Conservation (phyloP, 2,329 filamentous ascomycete species). For the Leptographium flavum region DNA sequence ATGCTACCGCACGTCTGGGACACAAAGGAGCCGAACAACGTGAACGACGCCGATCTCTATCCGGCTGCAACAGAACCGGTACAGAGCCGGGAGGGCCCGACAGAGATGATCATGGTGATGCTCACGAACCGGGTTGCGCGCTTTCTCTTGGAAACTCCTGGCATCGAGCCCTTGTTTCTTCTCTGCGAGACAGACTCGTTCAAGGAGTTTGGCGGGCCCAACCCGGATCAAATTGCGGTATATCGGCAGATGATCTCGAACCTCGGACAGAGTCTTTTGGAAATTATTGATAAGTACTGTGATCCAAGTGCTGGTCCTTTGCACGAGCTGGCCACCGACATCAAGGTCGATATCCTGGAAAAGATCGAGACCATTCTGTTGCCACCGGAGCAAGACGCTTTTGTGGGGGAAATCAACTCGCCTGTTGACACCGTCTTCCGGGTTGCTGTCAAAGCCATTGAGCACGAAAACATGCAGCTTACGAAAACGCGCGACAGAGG, state of each 20-base stretch:
- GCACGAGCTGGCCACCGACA: conserved; percentile 33
- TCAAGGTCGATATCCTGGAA: conserved; percentile 31
- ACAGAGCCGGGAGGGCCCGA: conserved; percentile 38
- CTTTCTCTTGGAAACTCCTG: conserved; percentile 32
- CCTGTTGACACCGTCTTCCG: conserved; percentile 41
- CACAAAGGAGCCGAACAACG: conserved; percentile 39
- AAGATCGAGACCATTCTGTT: conserved; percentile 34
- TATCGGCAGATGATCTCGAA: conserved; percentile 27
- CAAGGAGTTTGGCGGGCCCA: conserved; percentile 14
- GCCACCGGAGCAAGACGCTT: conserved; percentile 31
- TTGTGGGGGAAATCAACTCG: conserved; percentile 32
- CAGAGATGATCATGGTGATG: conserved; percentile 45
- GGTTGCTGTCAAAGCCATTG: conserved; percentile 32
- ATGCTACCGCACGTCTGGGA: conserved; percentile 39
- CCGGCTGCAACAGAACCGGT: conserved; percentile 37
- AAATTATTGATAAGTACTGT: conserved; percentile 33
- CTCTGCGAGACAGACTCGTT: conserved; percentile 24
- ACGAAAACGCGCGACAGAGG: conserved; percentile 26
- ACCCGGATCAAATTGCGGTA: conserved; percentile 22
- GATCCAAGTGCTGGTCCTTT: conserved; percentile 37
- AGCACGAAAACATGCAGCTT: conserved; percentile 32
- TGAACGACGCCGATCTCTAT: conserved; percentile 44
- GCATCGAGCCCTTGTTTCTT: conserved; percentile 35
- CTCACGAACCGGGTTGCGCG: conserved; percentile 34
- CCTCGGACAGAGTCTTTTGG: conserved; percentile 27